Base-by-base conservation (phyloP, 1,284 basidiomycete species). In the Rhodotorula sp. region DNA sequence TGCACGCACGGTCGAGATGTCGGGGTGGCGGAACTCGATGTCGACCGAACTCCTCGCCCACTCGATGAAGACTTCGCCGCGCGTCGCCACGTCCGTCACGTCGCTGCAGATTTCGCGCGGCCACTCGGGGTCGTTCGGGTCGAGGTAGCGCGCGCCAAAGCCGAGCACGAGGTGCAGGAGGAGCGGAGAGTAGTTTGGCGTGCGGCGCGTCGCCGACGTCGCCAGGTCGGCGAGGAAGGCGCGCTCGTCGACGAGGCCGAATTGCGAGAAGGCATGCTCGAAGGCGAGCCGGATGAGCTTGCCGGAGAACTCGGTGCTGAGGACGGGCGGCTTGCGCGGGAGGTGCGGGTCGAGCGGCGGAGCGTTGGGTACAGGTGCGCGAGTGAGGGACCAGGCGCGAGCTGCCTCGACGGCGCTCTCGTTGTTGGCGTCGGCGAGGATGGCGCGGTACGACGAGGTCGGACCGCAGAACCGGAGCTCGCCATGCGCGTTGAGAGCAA, bases 161-260 rank as follows among this genome's bases (percentile, higher is more conserved):
- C 54, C 70, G n/a, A 72, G 66, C 45, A 68, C 50, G 34, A 67
- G 27, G 48, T 68, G 68, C 54, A 60, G 44, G n/a, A 72, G 54
- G 34, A 72, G 56, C 2, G 66, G 70, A 2, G 57, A 61, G 59
- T 61, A 72, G 16, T 61, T 25, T 4, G 58, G 25, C 7, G 66
- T 71, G 19, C 70, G 66, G 3, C 49, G 62, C 12, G 57, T 49
- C 61, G 67, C 61, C 7, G 45, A 55, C 17, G n/a, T 46, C 14
- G 34, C 12, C 27, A 68, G 12, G 23, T 70, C 68, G 4, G 16
- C 7, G 44, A 56, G 46, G 52, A 70, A 70, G 23, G 57, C 54
- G 7, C 68, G 59, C 55, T 66, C 60, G 59, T 65, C 52, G 5
- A 70, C 68, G 4, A 61, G 25, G 27, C 49, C 55, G n/a, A 61